These are phyloP conservation scores for Aeschynomene evenia DNA, from an alignment of 306 rosid genomes.

Conservation along the genomic window DNA sequence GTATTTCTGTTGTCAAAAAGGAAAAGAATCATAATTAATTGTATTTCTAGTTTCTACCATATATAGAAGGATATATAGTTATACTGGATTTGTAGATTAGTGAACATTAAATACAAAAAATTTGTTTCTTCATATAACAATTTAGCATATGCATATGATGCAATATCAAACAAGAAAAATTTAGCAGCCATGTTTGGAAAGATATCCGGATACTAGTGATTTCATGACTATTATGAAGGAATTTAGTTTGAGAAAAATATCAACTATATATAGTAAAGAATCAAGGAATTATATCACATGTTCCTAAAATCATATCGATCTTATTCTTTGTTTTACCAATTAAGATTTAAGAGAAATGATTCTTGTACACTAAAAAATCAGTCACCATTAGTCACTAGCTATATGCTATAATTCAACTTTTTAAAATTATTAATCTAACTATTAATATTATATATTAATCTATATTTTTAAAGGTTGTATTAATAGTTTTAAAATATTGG, in stretches of 20 bases:
- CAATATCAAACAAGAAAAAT: neutral
- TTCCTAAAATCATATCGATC: no score
- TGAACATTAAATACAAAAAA: conserved; percentile 2
- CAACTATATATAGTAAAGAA: neutral
- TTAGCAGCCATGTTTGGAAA: conserved; percentile 1
- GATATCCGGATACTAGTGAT: neutral
- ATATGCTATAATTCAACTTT: no score
- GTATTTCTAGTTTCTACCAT: neutral
- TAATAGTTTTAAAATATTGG: no score
- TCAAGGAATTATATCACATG: conserved; percentile 7
- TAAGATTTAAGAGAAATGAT: no score
- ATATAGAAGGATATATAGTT: neutral
- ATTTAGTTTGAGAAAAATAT: neutral
- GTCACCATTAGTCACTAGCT: no score
- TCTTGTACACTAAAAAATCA: no score
- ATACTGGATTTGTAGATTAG: neutral
- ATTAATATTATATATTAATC: no score
- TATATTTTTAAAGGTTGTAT: no score
- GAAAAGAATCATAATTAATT: conserved; percentile 29
- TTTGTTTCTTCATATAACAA: neutral
- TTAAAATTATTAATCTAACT: no score
- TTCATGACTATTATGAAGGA: neutral
- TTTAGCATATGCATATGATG: neutral
- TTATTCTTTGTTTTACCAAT: no score
- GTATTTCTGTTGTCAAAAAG: conserved; percentile 60